A percentile compares a stretch with the other conserved stretches of the same genome.
These are phyloP conservation scores for Ilex aquifolium DNA, from an alignment of 257 asterid genomes.

Conservation along the genomic window DNA sequence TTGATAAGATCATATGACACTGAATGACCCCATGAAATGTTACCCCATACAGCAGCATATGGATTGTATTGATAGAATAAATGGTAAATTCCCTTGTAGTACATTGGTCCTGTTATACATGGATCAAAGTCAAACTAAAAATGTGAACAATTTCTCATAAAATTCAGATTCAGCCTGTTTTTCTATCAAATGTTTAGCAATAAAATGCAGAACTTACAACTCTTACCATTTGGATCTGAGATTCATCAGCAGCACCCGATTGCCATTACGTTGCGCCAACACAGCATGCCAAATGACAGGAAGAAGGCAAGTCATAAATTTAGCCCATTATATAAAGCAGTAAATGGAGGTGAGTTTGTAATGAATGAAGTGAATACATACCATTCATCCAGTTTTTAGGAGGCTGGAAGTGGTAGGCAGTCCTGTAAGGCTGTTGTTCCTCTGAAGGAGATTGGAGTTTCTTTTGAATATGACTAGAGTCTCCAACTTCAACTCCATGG, in stretches of 20 bases:
- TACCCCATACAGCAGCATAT: constrained; percentile 32
- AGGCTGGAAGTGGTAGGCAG: constrained; percentile 46
- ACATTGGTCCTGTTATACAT: constrained; percentile 28
- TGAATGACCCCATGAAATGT: constrained; percentile 40
- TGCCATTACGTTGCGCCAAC: neutral
- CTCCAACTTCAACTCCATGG: neutral
- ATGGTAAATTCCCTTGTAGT: constrained; percentile 34
- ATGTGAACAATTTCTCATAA: neutral
- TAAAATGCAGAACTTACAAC: no score
- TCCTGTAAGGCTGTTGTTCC: constrained; percentile 21
- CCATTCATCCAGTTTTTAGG: constrained; percentile 60
- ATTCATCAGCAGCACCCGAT: neutral
- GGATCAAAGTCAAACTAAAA: no score
- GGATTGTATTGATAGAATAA: constrained; percentile 49
- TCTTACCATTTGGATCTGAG: neutral
- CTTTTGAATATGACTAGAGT: neutral
- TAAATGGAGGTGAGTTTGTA: neutral
- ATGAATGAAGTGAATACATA: neutral
- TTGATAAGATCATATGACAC: constrained; percentile 35
- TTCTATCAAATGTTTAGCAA: no score
- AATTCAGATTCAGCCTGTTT: neutral
- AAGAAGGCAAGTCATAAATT: no score
- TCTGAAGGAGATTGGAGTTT: neutral
- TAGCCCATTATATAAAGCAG: no score
- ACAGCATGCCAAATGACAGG: no score